Evolutionary conservation across 768 basidiomycete genomes (phyloP), one percentile per base, ranked within the genome.

Genomic region (Amanita polypyramis): DNA sequence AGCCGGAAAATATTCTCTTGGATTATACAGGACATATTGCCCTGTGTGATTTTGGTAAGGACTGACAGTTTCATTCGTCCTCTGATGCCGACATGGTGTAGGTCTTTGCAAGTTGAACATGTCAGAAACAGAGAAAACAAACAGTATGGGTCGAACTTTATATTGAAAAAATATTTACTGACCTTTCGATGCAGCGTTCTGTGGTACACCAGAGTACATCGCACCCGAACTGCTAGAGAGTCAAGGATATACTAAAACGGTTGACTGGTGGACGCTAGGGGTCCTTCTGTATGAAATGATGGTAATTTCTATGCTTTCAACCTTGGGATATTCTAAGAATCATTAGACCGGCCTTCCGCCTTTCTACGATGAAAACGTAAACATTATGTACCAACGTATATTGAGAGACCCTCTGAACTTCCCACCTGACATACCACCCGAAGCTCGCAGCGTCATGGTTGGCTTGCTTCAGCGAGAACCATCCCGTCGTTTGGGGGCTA

Each of bases 11-110:
- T 63, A 99, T 98, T 59, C 69, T 99, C 4, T 69, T 99, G 42
- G 95, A 98, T 65, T 98, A 95, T 58, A 94, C 93, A 0, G 95
- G 95, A 7, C 95, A 99, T 59, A 98, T 99, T 54, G 94, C 95
- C 1, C 69, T 99, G 29, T 99, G 95, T 59, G 95, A 99, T 64
- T 99, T 99, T 60, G 95, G 91, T 72, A 56, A 19, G 66, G 12
- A 23, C 11, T 34, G 12, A 5, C 4, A 0, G 6, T 29, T 17
- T 21, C 51, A 6, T 30, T 25, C 38, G 45, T 37, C 45, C 20
- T 34, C 6, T 30, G 12, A 15, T n/a, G 10, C 32, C 41, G 10
- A 50, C 47, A 15, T 41, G 44, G 54, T 49, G 53, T 47, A 81
- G 80, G 86, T n/a, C 75, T 93, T 20, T 94, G 90, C 65, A 92